Evolutionary conservation across 192 early-diverging fungal species (phyloP).

Genomic region (Borealophlyctis nickersoniae): DNA sequence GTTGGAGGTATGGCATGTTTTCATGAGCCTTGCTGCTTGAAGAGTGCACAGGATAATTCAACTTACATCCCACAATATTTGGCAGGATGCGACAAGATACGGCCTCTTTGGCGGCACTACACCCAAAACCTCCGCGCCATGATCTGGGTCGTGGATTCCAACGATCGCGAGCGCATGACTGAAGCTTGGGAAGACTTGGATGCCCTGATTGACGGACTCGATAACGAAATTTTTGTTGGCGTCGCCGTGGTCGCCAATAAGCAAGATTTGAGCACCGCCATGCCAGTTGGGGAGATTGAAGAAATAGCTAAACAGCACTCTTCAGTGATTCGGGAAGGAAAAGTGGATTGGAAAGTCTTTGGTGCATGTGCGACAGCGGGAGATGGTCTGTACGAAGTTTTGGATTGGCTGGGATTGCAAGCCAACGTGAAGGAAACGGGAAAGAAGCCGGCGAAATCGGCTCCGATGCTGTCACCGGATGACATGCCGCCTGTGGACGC

Average conservation of each 20-base stretch:
- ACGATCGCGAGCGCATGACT: conserved; percentile 81
- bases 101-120: conserved; percentile 84
- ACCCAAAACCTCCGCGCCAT: conserved; percentile 80
- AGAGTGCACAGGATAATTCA: too few relatives aligned
- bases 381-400: conserved; percentile 96
- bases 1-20: conserved; percentile 49
- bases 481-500: background rate
- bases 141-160: conserved; percentile 86
- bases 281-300: conserved; percentile 89
- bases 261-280: conserved; percentile 97
- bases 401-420: conserved; percentile 74
- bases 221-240: background rate
- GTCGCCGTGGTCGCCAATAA: conserved; percentile 91
- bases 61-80: too few relatives aligned
- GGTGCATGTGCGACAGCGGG: conserved; percentile 87
- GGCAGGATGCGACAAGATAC: conserved; percentile 82
- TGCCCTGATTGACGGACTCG: background rate
- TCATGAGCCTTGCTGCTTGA: too few relatives aligned
- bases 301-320: conserved; percentile 72
- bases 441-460: background rate
- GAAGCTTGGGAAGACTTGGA: conserved; percentile 72
- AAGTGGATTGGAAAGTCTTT: conserved; percentile 93
- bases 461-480: background rate
- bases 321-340: conserved; percentile 71
- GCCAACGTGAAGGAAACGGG: background rate